Conservation (phyloP, 352 stramenopile species). For the Pythium angustatum region DNA sequence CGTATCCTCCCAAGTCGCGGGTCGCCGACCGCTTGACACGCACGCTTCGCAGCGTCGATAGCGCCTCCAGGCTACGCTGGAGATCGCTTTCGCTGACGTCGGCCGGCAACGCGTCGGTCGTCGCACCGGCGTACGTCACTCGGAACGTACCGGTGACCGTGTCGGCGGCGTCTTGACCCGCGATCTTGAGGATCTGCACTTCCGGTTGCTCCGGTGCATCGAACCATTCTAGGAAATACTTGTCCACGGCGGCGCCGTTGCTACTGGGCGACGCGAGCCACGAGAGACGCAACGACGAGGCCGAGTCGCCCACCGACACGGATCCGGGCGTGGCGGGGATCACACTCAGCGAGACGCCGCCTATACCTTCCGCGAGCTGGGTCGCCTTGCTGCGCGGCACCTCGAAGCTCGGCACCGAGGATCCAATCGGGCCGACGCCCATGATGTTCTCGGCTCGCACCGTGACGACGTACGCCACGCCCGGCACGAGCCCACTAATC, state of each 20-base stretch:
- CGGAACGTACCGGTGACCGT: conserved; percentile 75
- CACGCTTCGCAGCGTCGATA: conserved; percentile 68
- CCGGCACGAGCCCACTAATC: conserved; percentile 44
- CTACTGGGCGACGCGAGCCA: conserved; percentile 48
- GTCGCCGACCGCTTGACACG: conserved; percentile 66
- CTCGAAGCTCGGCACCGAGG: conserved; percentile 52
- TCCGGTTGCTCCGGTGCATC: conserved; percentile 48
- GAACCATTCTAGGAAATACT: conserved; percentile 81
- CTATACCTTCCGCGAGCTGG: conserved; percentile 44
- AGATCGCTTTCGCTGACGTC: conserved; percentile 64
- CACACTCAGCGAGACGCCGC: conserved; percentile 58
- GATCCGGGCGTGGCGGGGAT: conserved; percentile 27
- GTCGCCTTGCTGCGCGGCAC: conserved; percentile 57
- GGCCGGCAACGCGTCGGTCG: conserved; percentile 54
- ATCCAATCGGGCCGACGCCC: conserved; percentile 41
- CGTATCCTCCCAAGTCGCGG: conserved; percentile 46
- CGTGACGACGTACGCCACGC: conserved; percentile 48
- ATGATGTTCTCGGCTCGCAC: conserved; percentile 80
- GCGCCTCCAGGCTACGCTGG: conserved; percentile 54
- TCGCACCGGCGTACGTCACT: conserved; percentile 52
- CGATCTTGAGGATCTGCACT: conserved; percentile 73
- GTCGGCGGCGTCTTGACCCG: conserved; percentile 37
- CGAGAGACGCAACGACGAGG: conserved; percentile 43
- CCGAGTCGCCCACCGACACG: conserved; percentile 41
- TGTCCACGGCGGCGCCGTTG: conserved; percentile 54